Base-by-base conservation (phyloP, 1,139 yeast genomes). In the Komagataea norvegica region DNA sequence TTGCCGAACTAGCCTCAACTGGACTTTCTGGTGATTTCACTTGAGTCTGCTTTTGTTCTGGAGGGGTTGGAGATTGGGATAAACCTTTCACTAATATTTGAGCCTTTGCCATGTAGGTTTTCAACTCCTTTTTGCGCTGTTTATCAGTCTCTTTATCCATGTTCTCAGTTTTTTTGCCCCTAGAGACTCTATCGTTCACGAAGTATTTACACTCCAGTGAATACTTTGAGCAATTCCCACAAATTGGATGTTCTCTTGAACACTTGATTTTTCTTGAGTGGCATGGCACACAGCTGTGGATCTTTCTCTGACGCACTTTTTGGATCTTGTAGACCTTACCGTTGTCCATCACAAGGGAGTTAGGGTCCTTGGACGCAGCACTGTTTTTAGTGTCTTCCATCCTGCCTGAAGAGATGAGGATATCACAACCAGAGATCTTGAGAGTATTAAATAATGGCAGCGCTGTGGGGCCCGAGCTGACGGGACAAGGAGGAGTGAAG, bases 231-330 rank as follows among this genome's bases (percentile, higher is more conserved):
- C 83, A 77, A 53, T 72, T 74, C 40, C 60, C 60, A 49, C 83
- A 77, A 3, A 46, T 45, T 2, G 61, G 61, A 19, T 48, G 53
- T 8, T 62, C 70, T 41, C 82, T 60, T 3, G 77, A 68, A 50
- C 83, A 77, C 51, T 74, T 74, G 48, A 76, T 74, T 55, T 77
- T 77, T 41, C 78, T 67, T 38, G 77, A 74, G 53, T 77, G 83
- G 46, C 83, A 77, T 31, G 77, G 70, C 11, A 77, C 74, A 57
- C 83, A 77, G 42, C 75, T 68, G 35, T 72, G 60, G 33, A 77
- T 74, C 49, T 69, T 67, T 38, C 83, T 56, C 52, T 77, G 83
- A 43, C 83, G 67, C 5, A 77, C 64, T 42, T 72, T 74, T 47
- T 77, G 83, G 8, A 75, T 72, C 54, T 77, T 77, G 64, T 72